Conservation (phyloP, 805 yeast genomes). For the Candida vartiovaarae region DNA sequence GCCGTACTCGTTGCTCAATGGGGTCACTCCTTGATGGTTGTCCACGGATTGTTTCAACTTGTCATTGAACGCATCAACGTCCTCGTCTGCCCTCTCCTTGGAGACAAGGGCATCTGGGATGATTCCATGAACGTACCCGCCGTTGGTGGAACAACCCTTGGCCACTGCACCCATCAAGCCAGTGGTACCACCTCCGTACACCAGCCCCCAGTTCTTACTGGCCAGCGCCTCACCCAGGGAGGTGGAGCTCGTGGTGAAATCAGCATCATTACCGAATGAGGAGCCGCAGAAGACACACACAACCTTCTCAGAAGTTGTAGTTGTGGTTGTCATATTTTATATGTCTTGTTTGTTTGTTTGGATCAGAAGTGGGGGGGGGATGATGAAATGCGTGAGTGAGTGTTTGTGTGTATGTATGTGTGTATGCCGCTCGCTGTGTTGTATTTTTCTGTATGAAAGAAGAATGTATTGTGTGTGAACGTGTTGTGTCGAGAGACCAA, state of each 20-base stretch:
- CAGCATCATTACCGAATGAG: conserved; percentile 52
- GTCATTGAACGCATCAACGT: conserved; percentile 36
- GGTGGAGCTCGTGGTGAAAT: conserved; percentile 46
- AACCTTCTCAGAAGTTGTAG: conserved; percentile 20
- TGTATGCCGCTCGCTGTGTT: too few species aligned
- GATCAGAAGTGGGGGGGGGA: too few species aligned
- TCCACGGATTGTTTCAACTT: conserved; percentile 46
- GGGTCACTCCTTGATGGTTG: conserved; percentile 60
- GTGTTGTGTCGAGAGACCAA: too few species aligned
- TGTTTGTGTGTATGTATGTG: too few species aligned
- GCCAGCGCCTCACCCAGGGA: conserved; percentile 56
- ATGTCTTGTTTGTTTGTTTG: background rate
- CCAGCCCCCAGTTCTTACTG: conserved; percentile 58
- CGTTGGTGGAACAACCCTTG: conserved; percentile 37
- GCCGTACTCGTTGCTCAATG: conserved; percentile 54
- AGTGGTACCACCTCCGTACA: conserved; percentile 87
- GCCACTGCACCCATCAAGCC: conserved; percentile 80
- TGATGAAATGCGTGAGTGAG: too few species aligned
- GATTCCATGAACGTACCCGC: conserved; percentile 75
- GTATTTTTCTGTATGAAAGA: too few species aligned
- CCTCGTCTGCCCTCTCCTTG: conserved; percentile 50
- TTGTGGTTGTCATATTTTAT: background rate
- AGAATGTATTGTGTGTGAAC: too few species aligned
- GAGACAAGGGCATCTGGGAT: conserved; percentile 79
- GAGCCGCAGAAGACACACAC: conserved; percentile 89